A percentile compares a stretch with the other conserved stretches of the same genome.
These are phyloP conservation scores for Pseudogymnoascus sp. DNA, from an alignment of 2,329 filamentous ascomycete genomes.

Conservation along the genomic window DNA sequence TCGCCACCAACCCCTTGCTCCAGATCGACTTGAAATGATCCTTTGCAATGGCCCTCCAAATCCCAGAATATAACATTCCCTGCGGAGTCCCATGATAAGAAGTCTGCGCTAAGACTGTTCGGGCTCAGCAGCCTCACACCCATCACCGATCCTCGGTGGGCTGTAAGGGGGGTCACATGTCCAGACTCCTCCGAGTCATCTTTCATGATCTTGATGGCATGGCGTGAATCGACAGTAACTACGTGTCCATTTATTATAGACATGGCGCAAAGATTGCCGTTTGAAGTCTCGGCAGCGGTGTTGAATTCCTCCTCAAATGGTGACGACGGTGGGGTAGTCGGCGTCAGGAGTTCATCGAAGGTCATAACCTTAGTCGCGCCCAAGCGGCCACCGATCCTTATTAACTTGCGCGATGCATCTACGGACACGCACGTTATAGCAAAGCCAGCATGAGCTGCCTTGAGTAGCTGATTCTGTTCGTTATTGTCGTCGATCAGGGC, in stretches of 20 bases:
- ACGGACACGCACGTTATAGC: constrained; percentile 34
- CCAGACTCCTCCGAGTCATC: constrained; percentile 19
- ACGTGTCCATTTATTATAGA: constrained; percentile 59
- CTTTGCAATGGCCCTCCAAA: constrained; percentile 57
- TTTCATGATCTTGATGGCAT: constrained; percentile 58
- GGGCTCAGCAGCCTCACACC: constrained; percentile 62
- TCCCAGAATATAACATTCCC: constrained; percentile 81
- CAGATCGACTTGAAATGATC: constrained; percentile 56
- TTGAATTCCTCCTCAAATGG: constrained; percentile 19
- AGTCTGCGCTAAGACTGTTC: constrained; percentile 57
- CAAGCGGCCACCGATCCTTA: constrained; percentile 32
- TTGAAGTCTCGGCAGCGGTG: constrained; percentile 25
- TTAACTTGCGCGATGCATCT: constrained; percentile 27
- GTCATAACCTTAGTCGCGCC: constrained; percentile 41
- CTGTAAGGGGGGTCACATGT: constrained; percentile 47
- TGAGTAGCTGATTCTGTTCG: constrained; percentile 60
- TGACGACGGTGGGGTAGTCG: constrained; percentile 27
- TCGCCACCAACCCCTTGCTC: constrained; percentile 51
- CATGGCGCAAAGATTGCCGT: constrained; percentile 49
- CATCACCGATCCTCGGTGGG: constrained; percentile 56
- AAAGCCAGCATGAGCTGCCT: constrained; percentile 59
- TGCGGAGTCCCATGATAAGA: constrained; percentile 81
- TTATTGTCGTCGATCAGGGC: constrained; percentile 75
- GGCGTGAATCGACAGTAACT: constrained; percentile 66
- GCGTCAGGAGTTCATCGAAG: constrained; percentile 34